phyloP scores from a whole-genome alignment of 1,284 basidiomycete genomes.

The Stygiomarasmius scandens region DNA sequence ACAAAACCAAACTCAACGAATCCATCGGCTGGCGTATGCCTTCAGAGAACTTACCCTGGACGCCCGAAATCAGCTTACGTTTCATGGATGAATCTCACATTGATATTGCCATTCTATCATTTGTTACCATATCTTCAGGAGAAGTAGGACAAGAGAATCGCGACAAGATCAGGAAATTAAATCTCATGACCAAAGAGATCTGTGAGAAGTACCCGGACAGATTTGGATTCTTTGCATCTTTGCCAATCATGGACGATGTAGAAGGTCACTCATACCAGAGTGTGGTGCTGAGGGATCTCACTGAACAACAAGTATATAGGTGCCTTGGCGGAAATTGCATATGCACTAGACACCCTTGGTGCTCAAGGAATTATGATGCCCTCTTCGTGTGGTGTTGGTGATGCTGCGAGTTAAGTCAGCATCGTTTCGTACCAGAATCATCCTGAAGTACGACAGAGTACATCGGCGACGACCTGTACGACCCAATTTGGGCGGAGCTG shows the following conservation, averaged over 20 bases:
- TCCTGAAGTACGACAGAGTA: slow-evolving; percentile 48
- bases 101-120: slow-evolving; percentile 63
- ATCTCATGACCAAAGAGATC: slow-evolving; percentile 49
- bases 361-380: slow-evolving; percentile 65
- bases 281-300: neutral
- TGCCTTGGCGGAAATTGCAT: slow-evolving; percentile 56
- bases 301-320: slow-evolving; percentile 36
- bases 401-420: slow-evolving; percentile 44
- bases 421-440: neutral
- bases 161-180: slow-evolving; percentile 45
- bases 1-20: slow-evolving; percentile 35
- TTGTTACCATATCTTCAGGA: slow-evolving; percentile 57
- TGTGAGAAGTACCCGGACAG: slow-evolving; percentile 49
- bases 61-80: slow-evolving; percentile 52
- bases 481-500: slow-evolving; percentile 68
- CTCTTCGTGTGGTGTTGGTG: slow-evolving; percentile 57
- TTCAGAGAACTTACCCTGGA: slow-evolving; percentile 65
- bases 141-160: slow-evolving; percentile 45
- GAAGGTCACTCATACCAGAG: slow-evolving; percentile 47
- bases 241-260: slow-evolving; percentile 62
- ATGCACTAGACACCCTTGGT: slow-evolving; percentile 57
- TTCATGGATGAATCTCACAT: slow-evolving; percentile 62
- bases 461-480: slow-evolving; percentile 62
- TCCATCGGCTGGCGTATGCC: slow-evolving; percentile 63
- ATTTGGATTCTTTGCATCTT: slow-evolving; percentile 68